phyloP scores from a whole-genome alignment of 1,284 basidiomycete species.

The Sanghuangporus sanghuang region DNA sequence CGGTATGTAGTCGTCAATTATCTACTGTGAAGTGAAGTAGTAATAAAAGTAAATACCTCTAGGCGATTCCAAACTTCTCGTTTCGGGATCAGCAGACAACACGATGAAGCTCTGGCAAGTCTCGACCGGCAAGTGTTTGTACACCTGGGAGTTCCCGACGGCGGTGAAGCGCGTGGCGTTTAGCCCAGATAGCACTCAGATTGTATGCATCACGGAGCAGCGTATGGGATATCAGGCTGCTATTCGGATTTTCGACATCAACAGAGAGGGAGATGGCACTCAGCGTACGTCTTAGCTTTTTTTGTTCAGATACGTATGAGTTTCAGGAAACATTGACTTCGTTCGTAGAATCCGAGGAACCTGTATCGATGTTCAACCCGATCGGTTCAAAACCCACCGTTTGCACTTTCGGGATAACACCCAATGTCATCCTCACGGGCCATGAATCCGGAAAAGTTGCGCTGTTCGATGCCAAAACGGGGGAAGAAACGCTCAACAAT shows the following conservation, averaged over 20 bases:
- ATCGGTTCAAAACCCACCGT: conserved; percentile 93
- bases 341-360: conserved; percentile 65
- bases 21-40: neutral
- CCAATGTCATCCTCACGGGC: conserved; percentile 82
- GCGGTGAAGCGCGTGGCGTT: conserved; percentile 94
- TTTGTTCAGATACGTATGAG: neutral
- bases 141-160: conserved; percentile 96
- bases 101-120: conserved; percentile 91
- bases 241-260: conserved; percentile 88
- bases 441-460: conserved; percentile 97
- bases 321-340: neutral
- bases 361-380: conserved; percentile 79
- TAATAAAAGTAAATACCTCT: conserved; percentile 48
- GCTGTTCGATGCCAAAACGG: conserved; percentile 83
- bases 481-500: conserved; percentile 77
- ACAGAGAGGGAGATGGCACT: conserved; percentile 72
- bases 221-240: conserved; percentile 87
- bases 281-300: conserved; percentile 49
- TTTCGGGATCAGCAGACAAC: conserved; percentile 91
- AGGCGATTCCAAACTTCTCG: conserved; percentile 62
- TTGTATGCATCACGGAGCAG: conserved; percentile 95
- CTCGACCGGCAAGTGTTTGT: conserved; percentile 85
- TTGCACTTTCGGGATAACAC: conserved; percentile 82
- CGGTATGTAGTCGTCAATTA: conserved; percentile 50
- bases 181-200: conserved; percentile 80